These are phyloP conservation scores for Linum lewisii DNA, from an alignment of 345 rosid species.

Conservation along the genomic window DNA sequence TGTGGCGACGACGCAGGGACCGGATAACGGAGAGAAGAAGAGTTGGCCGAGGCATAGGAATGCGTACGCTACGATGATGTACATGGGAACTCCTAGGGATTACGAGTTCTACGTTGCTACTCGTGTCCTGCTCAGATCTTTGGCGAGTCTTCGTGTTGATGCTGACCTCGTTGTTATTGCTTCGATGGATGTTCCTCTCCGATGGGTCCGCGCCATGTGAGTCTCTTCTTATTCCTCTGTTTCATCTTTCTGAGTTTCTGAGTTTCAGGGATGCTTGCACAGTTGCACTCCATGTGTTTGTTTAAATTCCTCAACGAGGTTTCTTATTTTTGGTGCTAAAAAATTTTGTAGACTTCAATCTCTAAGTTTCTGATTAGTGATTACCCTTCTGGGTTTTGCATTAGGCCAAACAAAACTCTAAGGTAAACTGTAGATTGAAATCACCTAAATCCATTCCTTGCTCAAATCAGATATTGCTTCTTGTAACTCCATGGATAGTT, in stretches of 20 bases:
- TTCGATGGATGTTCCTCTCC: slow-evolving; percentile 77
- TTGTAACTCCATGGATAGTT: too few species aligned
- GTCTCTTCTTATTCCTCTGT: slow-evolving; percentile 17
- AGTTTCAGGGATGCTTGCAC: neutral
- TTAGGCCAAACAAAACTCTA: too few species aligned
- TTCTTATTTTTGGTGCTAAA: neutral
- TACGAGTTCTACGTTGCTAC: slow-evolving; percentile 92
- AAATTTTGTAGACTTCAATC: too few species aligned
- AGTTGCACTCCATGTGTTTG: neutral
- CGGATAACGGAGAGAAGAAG: neutral
- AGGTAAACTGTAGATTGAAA: too few species aligned
- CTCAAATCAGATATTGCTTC: too few species aligned
- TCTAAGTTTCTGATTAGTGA: too few species aligned
- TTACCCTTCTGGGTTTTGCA: too few species aligned
- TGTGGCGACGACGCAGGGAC: neutral
- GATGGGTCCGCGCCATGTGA: slow-evolving; percentile 73
- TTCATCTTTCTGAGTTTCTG: neutral
- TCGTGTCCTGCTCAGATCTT: slow-evolving; percentile 89
- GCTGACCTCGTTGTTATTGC: slow-evolving; percentile 98
- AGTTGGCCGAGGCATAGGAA: slow-evolving; percentile 33
- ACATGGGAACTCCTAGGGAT: slow-evolving; percentile 97
- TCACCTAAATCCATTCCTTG: too few species aligned
- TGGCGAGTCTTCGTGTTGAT: slow-evolving; percentile 43
- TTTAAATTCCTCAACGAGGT: neutral
- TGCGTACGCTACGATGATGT: slow-evolving; percentile 99